phyloP scores from a whole-genome alignment of 2,329 filamentous ascomycete species.

The Onygenales sp. region DNA sequence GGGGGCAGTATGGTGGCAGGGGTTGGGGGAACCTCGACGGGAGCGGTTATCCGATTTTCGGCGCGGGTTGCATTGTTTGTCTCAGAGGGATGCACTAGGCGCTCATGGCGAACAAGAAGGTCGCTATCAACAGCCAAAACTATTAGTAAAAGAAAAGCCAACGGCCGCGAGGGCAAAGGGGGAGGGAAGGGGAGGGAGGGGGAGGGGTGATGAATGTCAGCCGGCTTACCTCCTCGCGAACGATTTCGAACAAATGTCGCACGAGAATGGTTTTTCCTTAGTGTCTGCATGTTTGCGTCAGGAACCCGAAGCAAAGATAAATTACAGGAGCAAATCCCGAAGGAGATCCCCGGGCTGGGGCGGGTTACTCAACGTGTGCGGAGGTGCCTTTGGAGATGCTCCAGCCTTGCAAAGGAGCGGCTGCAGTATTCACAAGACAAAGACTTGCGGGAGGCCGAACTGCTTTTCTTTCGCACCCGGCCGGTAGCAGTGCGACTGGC shows the following conservation, averaged over 20 bases:
- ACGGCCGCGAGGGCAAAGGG: neutral
- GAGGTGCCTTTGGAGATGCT: constrained; percentile 43
- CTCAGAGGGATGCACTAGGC: constrained; percentile 38
- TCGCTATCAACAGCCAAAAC: constrained; percentile 23
- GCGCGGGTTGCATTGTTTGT: constrained; percentile 23
- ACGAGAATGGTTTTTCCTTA: constrained; percentile 42
- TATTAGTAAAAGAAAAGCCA: constrained; percentile 7
- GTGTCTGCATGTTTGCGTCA: constrained; percentile 31
- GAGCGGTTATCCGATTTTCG: constrained; percentile 23
- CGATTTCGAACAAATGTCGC: constrained; percentile 40
- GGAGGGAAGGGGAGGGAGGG: neutral
- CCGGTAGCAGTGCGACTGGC: constrained; percentile 25
- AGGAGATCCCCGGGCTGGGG: neutral
- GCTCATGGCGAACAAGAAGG: constrained; percentile 41
- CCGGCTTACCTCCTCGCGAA: constrained; percentile 36
- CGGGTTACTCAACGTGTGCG: constrained; percentile 39
- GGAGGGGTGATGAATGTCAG: too few species aligned
- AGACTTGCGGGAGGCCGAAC: constrained; percentile 35
- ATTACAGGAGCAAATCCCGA: constrained; percentile 1
- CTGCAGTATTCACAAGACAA: constrained; percentile 40
- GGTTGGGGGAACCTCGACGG: constrained; percentile 23
- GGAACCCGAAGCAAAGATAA: constrained; percentile 5
- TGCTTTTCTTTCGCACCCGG: constrained; percentile 33
- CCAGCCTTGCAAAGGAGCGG: constrained; percentile 38
- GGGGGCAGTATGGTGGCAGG: constrained; percentile 26